These are phyloP conservation scores for Tetrahymena borealis DNA, from an alignment of 73 alveolate genomes.

Conservation along the genomic window DNA sequence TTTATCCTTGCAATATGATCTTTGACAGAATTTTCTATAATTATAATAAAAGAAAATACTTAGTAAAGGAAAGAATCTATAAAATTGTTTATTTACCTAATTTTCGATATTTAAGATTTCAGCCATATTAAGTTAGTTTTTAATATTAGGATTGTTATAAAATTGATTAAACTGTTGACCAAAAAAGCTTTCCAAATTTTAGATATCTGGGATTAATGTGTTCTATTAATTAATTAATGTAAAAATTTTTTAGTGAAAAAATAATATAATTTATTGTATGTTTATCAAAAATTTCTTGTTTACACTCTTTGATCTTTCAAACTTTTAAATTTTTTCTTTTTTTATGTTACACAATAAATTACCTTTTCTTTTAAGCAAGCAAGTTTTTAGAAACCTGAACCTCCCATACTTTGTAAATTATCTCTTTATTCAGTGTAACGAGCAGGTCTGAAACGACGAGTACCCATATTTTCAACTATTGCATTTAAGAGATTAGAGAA, in stretches of 20 bases:
- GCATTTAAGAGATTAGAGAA: background rate
- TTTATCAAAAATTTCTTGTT: too few species aligned
- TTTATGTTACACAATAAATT: background rate
- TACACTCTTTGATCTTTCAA: too few species aligned
- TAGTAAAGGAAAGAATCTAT: background rate
- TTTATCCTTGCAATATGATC: background rate
- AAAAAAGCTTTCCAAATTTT: background rate
- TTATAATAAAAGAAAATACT: background rate
- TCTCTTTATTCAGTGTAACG: background rate
- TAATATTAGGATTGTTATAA: background rate
- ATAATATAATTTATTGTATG: too few species aligned
- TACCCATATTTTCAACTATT: background rate
- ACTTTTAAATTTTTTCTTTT: too few species aligned
- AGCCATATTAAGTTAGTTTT: background rate
- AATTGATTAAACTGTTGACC: background rate
- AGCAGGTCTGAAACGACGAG: slow-evolving; percentile 4
- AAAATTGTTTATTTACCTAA: background rate
- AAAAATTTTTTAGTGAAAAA: too few species aligned
- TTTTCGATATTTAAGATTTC: background rate
- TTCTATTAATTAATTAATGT: too few species aligned
- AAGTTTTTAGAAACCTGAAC: background rate
- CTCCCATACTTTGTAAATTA: background rate
- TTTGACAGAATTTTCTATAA: background rate
- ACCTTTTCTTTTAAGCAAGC: background rate
- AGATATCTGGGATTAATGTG: background rate